Base-by-base conservation (phyloP, 768 basidiomycete species). In the Tremella yokohamensis region DNA sequence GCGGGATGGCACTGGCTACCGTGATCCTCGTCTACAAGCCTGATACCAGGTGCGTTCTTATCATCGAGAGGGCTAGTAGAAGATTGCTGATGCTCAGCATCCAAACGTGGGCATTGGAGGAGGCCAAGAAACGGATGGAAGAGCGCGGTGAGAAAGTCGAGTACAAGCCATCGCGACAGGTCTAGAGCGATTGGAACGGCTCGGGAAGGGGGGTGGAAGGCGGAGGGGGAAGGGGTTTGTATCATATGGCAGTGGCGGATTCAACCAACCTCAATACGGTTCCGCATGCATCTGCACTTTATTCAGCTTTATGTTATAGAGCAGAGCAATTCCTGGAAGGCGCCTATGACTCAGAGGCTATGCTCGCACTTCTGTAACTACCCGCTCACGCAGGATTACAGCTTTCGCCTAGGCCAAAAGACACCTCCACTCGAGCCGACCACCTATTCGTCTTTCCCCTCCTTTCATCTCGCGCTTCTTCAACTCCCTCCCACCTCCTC, bases 21-120 rank as follows among this genome's bases (percentile, higher is more conserved):
- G 83, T 92, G 29, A 79, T 89, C 74, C 78, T 90, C 22, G 89
- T 90, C 78, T 93, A 91, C 80, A 93, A 93, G 78, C 91, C 91
- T 2, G 89, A 94, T 73, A 91, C 89, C 16, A 90, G 87, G 91
- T 91, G 64, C 60, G 87, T 76, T 18, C 40, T 40, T 37, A 54
- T n/a, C n/a, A n/a, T n/a, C n/a, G n/a, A n/a, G n/a, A n/a, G n/a
- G n/a, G n/a, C n/a, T n/a, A n/a, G n/a, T n/a, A n/a, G 13, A 40
- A 26, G 42, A 9, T 48, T 8, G 12, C 25, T 54, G 37, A 13
- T n/a, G 20, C 12, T 37, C 68, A 96, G 91, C 74, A 88, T 96
- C 78, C 87, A 90, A 78, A 84, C 86, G 0, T 96, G 92, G 91
- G 92, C 92, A 29, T 78, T 92, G 73, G 82, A 85, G 63, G 91